phyloP scores from a whole-genome alignment of 768 basidiomycete genomes.

The Leccinum obscurum region DNA sequence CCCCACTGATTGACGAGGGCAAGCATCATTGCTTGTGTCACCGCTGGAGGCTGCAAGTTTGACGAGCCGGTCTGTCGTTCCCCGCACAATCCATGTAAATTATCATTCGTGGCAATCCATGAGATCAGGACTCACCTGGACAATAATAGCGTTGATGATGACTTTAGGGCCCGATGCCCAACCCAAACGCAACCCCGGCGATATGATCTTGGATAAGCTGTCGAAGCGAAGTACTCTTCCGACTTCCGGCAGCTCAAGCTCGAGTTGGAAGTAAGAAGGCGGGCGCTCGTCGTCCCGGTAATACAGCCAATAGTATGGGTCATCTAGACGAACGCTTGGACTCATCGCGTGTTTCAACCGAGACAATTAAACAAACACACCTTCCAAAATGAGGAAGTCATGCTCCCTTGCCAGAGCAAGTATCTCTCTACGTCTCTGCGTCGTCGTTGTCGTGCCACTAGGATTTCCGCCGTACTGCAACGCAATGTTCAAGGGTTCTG shows the following conservation, averaged over 20 bases:
- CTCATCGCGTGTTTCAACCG: not conserved
- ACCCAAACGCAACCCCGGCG: too few species aligned
- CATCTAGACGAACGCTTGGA: constrained; percentile 42
- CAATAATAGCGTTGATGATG: too few species aligned
- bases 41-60: constrained; percentile 59
- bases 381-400: constrained; percentile 78
- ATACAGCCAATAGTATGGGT: constrained; percentile 70
- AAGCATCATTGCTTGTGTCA: constrained; percentile 57
- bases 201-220: constrained; percentile 56
- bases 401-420: constrained; percentile 65
- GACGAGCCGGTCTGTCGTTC: constrained; percentile 57
- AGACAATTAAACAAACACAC: constrained; percentile 29
- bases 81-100: not conserved
- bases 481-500: not conserved
- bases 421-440: constrained; percentile 61
- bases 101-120: too few species aligned
- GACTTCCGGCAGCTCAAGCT: not conserved
- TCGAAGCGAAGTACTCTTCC: constrained; percentile 71
- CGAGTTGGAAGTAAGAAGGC: not conserved
- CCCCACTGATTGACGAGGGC: constrained; percentile 65
- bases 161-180: too few species aligned
- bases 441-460: constrained; percentile 69
- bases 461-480: constrained; percentile 74
- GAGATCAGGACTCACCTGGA: too few species aligned
- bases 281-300: constrained; percentile 55